These are phyloP conservation scores for Podaxis pistillaris DNA, from an alignment of 768 basidiomycete genomes.

Conservation along the genomic window DNA sequence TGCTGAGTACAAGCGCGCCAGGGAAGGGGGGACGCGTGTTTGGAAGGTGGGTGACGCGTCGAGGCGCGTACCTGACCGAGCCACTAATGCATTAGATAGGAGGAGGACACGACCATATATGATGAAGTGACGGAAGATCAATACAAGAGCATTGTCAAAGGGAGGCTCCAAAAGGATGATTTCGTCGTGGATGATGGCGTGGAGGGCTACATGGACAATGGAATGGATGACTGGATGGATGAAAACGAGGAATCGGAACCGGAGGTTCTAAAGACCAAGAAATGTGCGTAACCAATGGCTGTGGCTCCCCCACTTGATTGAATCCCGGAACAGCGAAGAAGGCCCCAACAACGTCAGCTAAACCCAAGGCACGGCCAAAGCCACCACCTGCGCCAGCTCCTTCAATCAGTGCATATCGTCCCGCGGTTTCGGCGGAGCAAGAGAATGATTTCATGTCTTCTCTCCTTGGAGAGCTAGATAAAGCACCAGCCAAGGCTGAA, in stretches of 20 bases:
- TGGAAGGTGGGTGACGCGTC: slow-evolving; percentile 48
- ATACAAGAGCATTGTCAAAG: slow-evolving; percentile 81
- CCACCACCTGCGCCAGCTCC: slow-evolving; percentile 50
- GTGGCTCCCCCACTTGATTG: not conserved
- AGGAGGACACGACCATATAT: slow-evolving; percentile 71
- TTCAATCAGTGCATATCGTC: slow-evolving; percentile 79
- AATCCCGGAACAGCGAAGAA: slow-evolving; percentile 32
- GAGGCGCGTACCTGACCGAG: not conserved
- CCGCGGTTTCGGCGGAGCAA: slow-evolving; percentile 69
- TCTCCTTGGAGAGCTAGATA: slow-evolving; percentile 73
- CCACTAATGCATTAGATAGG: slow-evolving; percentile 23
- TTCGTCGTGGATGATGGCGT: slow-evolving; percentile 96
- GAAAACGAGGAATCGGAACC: slow-evolving; percentile 48
- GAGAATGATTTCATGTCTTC: slow-evolving; percentile 90
- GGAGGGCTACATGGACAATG: slow-evolving; percentile 91
- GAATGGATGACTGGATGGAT: slow-evolving; percentile 90
- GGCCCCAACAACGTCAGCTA: slow-evolving; percentile 32
- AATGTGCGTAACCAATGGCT: slow-evolving; percentile 40
- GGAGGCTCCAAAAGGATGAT: slow-evolving; percentile 82
- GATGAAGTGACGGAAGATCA: slow-evolving; percentile 90
- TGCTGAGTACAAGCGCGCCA: slow-evolving; percentile 56
- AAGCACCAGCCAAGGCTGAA: slow-evolving; percentile 35
- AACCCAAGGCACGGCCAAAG: slow-evolving; percentile 47
- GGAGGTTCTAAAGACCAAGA: slow-evolving; percentile 48
- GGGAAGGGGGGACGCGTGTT: slow-evolving; percentile 57